Percentiles rank a stretch among this genome's conserved stretches.
phyloP scores from a whole-genome alignment of 1,284 basidiomycete species.

The Papiliotrema laurentii region DNA sequence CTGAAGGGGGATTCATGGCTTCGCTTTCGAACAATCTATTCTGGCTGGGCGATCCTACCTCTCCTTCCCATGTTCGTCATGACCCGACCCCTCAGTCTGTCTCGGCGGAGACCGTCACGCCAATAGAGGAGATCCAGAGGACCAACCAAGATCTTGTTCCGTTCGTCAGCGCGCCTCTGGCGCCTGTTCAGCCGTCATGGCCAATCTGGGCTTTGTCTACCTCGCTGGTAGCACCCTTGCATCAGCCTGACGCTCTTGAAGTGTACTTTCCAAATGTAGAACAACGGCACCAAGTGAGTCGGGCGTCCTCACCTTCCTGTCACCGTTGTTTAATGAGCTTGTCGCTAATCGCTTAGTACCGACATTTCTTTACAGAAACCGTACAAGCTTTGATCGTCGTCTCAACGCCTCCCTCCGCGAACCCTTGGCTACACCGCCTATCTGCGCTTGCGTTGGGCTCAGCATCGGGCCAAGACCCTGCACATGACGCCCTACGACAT shows the following conservation, averaged over 20 bases:
- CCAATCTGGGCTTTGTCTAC: background rate
- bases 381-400: slow-evolving; percentile 17
- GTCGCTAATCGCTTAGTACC: slow-evolving; percentile 8
- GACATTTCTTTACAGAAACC: slow-evolving; percentile 20
- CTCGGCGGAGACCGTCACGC: background rate
- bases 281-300: slow-evolving; percentile 18
- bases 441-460: slow-evolving; percentile 12
- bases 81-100: background rate
- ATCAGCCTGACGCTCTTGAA: background rate
- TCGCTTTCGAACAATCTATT: too few relatives aligned
- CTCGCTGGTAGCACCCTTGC: background rate
- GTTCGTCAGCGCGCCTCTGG: background rate
- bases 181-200: too few relatives aligned
- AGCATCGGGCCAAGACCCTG: slow-evolving; percentile 14
- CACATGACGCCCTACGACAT: slow-evolving; percentile 17
- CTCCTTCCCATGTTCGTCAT: too few relatives aligned
- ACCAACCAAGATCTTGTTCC: background rate
- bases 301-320: background rate
- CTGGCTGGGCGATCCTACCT: too few relatives aligned
- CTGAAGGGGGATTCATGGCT: too few relatives aligned
- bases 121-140: background rate
- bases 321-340: too few relatives aligned
- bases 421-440: slow-evolving; percentile 18
- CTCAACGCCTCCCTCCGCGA: slow-evolving; percentile 8
- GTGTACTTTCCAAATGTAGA: slow-evolving; percentile 3